Evolutionary conservation across 441 rosid species (phyloP), one percentile per base, ranked within the genome.

Genomic region (Erysimum cheiri): DNA sequence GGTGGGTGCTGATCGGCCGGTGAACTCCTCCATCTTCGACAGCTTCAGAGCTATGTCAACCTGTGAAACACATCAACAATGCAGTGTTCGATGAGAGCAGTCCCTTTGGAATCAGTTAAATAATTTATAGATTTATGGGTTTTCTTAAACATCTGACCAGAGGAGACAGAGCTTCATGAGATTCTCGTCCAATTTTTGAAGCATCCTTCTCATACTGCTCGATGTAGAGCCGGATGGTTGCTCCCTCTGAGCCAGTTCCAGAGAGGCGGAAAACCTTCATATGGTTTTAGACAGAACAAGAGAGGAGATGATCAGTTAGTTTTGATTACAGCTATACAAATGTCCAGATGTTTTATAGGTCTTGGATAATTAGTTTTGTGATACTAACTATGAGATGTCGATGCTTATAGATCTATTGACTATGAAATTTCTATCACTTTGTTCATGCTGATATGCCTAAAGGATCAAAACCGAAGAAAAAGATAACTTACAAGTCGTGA

Each of bases 221-320:
- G 39, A 95, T 90, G 82, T 95, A 95, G 31, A 95, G 96, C 26
- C 98, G 82, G 83, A 95, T 92, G 2, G 99, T 92, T 75, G 97
- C 99, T 68, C 99, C 99, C 80, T 85, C 99, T 31, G 99, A 95
- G 37, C 99, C 99, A 11, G 98, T 95, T 80, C 99, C 99, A 1
- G 98, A 95, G 33, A 95, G 95, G 67, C 98, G 97, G 93, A 92
- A 95, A 53, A 95, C 82, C 98, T 95, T 84, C 70, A 66, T 55
- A 19, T 4, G 32, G 46, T 58, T 55, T 55, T 8, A 43, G 17
- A 46, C 4, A 8, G 17, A 60, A 2, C 37, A 47, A 29, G 4
- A 68, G 12, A 48, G 0, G 4, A 68, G 12, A 48, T 0, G 26
- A 58, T 43, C 43, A 2, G 3, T 53, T 50, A 57, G 53, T 57